These are phyloP conservation scores for Uronychia binucleata DNA, from an alignment of 73 alveolate species.

Conservation along the genomic window DNA sequence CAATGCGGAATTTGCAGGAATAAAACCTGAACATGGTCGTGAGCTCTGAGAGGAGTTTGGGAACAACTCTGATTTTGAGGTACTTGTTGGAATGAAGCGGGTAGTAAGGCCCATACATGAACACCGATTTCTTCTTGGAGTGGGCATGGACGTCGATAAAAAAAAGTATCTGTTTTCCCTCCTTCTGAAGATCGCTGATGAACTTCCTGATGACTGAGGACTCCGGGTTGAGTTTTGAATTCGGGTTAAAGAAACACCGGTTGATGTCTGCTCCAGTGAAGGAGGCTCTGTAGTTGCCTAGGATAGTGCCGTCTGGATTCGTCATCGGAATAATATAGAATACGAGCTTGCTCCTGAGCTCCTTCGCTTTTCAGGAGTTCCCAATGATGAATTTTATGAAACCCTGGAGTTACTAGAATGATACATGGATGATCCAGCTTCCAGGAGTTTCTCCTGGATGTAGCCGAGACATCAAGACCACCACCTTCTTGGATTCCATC, in stretches of 20 bases:
- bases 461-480: slow-evolving; percentile 53
- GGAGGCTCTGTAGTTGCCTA: slow-evolving; percentile 69
- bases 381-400: neutral
- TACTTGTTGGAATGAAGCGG: slow-evolving; percentile 65
- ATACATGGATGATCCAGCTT: slow-evolving; percentile 70
- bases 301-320: slow-evolving; percentile 74
- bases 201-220: neutral
- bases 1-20: slow-evolving; percentile 43
- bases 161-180: slow-evolving; percentile 17
- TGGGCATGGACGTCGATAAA: slow-evolving; percentile 68
- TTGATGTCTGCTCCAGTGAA: slow-evolving; percentile 69
- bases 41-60: slow-evolving; percentile 52
- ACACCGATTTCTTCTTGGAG: slow-evolving; percentile 45
- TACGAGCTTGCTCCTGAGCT: slow-evolving; percentile 60
- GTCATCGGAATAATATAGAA: slow-evolving; percentile 80
- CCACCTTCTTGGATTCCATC: slow-evolving; percentile 53
- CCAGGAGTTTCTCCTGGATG: slow-evolving; percentile 84
- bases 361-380: neutral
- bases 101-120: slow-evolving; percentile 67
- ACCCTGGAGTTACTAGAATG: neutral
- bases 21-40: slow-evolving; percentile 55
- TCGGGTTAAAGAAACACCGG: slow-evolving; percentile 30
- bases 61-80: slow-evolving; percentile 44
- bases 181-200: neutral
- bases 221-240: slow-evolving; percentile 31